Conservation (phyloP, 1,139 yeast species). For the Blastobotrys elegans region DNA sequence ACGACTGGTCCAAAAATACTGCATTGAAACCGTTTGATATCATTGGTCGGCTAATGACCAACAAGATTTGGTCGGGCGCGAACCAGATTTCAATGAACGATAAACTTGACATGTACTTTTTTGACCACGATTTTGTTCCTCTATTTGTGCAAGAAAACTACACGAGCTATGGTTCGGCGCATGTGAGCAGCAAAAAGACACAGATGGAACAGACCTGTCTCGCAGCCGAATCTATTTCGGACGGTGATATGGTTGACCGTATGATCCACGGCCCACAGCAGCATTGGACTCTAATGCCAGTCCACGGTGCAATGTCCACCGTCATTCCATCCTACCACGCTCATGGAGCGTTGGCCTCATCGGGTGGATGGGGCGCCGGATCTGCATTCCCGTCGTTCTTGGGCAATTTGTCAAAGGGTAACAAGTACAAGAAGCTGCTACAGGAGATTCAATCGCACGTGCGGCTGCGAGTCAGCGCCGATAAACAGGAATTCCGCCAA, state of each 20-base stretch:
- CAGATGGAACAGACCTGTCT: slow-evolving; percentile 61
- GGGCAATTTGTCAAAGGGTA: slow-evolving; percentile 84
- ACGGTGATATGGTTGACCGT: slow-evolving; percentile 74
- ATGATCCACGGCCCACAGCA: slow-evolving; percentile 88
- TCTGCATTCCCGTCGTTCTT: slow-evolving; percentile 81
- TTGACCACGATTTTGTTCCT: slow-evolving; percentile 92
- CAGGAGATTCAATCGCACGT: slow-evolving; percentile 90
- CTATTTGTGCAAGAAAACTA: slow-evolving; percentile 96
- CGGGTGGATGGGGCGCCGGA: slow-evolving; percentile 44
- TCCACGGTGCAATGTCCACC: slow-evolving; percentile 85
- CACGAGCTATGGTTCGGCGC: slow-evolving; percentile 53
- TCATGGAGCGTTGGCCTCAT: slow-evolving; percentile 51
- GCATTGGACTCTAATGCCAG: slow-evolving; percentile 92
- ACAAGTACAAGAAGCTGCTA: slow-evolving; percentile 70
- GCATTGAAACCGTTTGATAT: slow-evolving; percentile 93
- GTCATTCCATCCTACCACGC: slow-evolving; percentile 74
- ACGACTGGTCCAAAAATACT: slow-evolving; percentile 83
- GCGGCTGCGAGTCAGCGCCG: slow-evolving; percentile 71
- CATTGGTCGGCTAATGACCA: slow-evolving; percentile 62
- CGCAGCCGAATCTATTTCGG: slow-evolving; percentile 84
- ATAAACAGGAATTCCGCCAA: slow-evolving; percentile 67
- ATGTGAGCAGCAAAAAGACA: slow-evolving; percentile 16
- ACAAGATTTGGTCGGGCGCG: slow-evolving; percentile 53
- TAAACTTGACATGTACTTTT: slow-evolving; percentile 83
- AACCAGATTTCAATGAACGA: slow-evolving; percentile 61